Evolutionary conservation across 768 basidiomycete genomes (phyloP), one percentile per base, ranked within the genome.

Genomic region (Saitozyma sp.): DNA sequence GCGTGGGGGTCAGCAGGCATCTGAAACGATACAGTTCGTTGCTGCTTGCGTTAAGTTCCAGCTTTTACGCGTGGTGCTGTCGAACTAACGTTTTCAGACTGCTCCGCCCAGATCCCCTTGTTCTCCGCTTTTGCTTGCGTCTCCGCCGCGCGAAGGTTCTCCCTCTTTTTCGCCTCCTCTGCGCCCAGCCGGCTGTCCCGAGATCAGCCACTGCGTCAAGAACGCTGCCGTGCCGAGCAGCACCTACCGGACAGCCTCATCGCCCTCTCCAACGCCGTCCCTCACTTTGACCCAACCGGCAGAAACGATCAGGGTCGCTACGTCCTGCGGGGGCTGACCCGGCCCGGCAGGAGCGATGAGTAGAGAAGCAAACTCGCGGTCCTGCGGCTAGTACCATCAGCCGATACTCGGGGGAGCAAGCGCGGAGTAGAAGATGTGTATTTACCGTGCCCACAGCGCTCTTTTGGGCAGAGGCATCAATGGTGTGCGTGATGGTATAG

Each of bases 221-320:
- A 29, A 29, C 29, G 29, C 5, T 29, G 29, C 29, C 29, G 29
- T 29, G 2, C 29, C 29, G 37, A 48, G 29, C n/a, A 14, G 5
- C 9, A 56, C 73, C 45, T 20, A 74, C 73, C 75, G 54, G 58
- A 78, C 68, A 48, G 77, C 77, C 56, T 79, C 77, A 17, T 79
- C 78, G 19, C 86, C 79, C 89, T 92, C 68, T 64, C 77, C 69
- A 11, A 77, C 74, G 42, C 71, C 68, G 64, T 97, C 95, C 79
- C 96, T 92, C 49, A 92, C 82, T 80, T 90, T 94, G 10, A 86
- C 91, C 92, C 92, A 97, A n/a, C 95, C 96, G 63, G 85, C 86
- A 73, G 84, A 86, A 46, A 98, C 83, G n/a, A 95, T 66, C 10
- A 77, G 51, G 50, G 62, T 54, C 14, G 77, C 74, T 11, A 80